Conservation (phyloP, 306 rosid genomes). For the Alnus rubra region DNA sequence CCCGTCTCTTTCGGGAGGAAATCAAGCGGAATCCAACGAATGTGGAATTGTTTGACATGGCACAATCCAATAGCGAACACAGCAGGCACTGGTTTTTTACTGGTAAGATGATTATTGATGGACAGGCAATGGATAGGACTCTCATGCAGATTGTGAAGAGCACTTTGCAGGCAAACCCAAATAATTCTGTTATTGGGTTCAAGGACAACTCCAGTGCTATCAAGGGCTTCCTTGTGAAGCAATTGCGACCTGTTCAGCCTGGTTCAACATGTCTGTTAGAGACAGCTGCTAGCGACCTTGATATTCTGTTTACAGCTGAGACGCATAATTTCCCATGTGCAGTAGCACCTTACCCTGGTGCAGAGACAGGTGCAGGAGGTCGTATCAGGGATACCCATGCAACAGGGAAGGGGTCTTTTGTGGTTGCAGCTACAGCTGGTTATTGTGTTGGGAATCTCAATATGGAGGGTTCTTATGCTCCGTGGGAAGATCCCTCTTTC, state of each 20-base stretch:
- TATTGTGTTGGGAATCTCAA: constrained; percentile 95
- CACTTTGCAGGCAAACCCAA: constrained; percentile 77
- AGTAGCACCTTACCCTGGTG: constrained; percentile 96
- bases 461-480: constrained; percentile 66
- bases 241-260: constrained; percentile 64
- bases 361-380: constrained; percentile 95
- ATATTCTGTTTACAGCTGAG: constrained; percentile 87
- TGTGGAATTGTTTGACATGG: constrained; percentile 87
- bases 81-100: constrained; percentile 96
- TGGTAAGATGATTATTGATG: constrained; percentile 75
- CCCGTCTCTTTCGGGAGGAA: constrained; percentile 75
- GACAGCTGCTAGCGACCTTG: constrained; percentile 44
- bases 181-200: constrained; percentile 85
- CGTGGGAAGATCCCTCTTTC: constrained; percentile 90
- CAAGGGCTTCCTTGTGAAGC: constrained; percentile 69
- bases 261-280: constrained; percentile 63
- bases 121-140: constrained; percentile 61
- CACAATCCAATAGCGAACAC: constrained; percentile 92
- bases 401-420: constrained; percentile 89
- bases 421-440: constrained; percentile 91
- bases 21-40: constrained; percentile 79
- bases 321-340: constrained; percentile 98
- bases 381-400: constrained; percentile 97
- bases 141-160: constrained; percentile 94
- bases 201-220: constrained; percentile 98